Percentiles rank a stretch among this genome's conserved stretches.
These are phyloP conservation scores for Euphorbia tirucalli DNA, from an alignment of 345 rosid species.

Conservation along the genomic window DNA sequence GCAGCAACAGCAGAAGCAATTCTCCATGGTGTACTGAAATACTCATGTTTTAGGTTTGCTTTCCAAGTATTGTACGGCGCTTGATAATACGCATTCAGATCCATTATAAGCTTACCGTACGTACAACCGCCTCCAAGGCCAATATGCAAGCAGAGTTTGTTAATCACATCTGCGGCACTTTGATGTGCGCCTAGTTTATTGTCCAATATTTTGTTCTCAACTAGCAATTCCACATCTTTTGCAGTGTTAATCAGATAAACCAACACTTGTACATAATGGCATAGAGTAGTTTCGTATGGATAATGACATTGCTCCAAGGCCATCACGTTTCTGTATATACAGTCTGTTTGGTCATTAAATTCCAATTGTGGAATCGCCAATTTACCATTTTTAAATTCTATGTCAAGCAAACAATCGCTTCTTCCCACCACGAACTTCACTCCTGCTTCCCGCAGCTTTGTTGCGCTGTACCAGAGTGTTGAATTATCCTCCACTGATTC, in stretches of 20 bases:
- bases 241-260: neutral
- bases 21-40: neutral
- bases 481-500: neutral
- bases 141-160: neutral
- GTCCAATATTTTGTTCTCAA: neutral
- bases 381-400: neutral
- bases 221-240: slow-evolving; percentile 15
- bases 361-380: neutral
- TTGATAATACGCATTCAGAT: neutral
- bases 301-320: slow-evolving; percentile 18
- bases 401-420: neutral
- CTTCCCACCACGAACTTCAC: neutral
- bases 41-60: neutral
- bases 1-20: no score
- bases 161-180: neutral
- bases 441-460: slow-evolving; percentile 10
- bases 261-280: neutral
- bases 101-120: neutral
- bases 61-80: neutral
- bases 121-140: no score
- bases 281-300: neutral
- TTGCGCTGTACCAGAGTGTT: neutral
- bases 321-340: neutral
- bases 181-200: neutral
- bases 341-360: neutral